Percentiles rank a stretch among this genome's conserved stretches.
Conservation (phyloP, 495 filamentous ascomycete species). For the Penicillium parvum region DNA sequence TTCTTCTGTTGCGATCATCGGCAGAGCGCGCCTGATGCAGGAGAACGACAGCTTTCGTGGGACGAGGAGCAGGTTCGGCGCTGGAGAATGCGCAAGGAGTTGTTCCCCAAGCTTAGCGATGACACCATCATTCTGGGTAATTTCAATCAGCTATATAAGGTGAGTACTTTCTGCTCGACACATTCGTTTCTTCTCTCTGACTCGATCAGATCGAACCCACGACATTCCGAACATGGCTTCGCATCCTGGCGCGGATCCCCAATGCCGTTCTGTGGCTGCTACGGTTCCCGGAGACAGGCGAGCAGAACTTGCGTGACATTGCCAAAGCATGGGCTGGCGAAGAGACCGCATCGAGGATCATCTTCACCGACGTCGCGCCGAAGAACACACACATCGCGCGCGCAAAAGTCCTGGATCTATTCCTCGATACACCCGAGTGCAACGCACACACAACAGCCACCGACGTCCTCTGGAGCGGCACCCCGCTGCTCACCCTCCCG, state of each 20-base stretch:
- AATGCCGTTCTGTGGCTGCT: conserved; percentile 94
- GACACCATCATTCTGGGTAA: conserved; percentile 92
- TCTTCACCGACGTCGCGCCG: conserved; percentile 95
- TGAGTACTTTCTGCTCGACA: conserved; percentile 33
- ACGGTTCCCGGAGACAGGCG: conserved; percentile 91
- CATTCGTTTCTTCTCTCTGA: neutral
- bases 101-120: conserved; percentile 81
- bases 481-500: conserved; percentile 89
- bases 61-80: conserved; percentile 76
- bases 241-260: conserved; percentile 80
- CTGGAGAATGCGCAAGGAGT: conserved; percentile 92
- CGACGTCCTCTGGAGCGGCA: conserved; percentile 93
- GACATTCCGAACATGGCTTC: conserved; percentile 93
- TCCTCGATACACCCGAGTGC: conserved; percentile 96
- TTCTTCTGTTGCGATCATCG: conserved; percentile 99
- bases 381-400: conserved; percentile 93
- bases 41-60: conserved; percentile 65
- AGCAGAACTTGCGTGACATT: conserved; percentile 74
- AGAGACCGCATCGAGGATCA: conserved; percentile 82
- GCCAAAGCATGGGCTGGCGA: conserved; percentile 80
- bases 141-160: conserved; percentile 99
- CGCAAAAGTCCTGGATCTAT: conserved; percentile 86
- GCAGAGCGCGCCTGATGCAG: conserved; percentile 79
- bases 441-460: conserved; percentile 98
- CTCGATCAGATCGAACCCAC: conserved; percentile 83